Percentiles rank a stretch among this genome's conserved stretches.
phyloP scores from a whole-genome alignment of 768 basidiomycete genomes.

The Boletus speciosus region DNA sequence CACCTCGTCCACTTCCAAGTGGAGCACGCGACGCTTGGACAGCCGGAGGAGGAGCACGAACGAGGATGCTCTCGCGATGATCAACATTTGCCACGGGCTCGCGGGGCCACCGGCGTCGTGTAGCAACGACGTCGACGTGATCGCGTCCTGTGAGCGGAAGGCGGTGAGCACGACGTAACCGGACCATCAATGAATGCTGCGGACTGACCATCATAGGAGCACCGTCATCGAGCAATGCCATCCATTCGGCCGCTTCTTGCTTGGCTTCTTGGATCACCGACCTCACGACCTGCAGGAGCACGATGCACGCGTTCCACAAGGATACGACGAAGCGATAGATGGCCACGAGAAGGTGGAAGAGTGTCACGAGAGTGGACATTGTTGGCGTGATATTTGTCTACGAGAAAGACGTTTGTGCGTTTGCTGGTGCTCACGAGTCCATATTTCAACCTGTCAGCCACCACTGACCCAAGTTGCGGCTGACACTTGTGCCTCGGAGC shows the following conservation, averaged over 20 bases:
- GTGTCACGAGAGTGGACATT: constrained; percentile 2
- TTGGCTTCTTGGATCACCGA: constrained; percentile 11
- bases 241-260: constrained; percentile 16
- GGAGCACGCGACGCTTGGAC: constrained; percentile 16
- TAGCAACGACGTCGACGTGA: neutral
- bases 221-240: constrained; percentile 10
- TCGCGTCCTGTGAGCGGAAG: constrained; percentile 1
- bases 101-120: neutral
- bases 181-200: neutral
- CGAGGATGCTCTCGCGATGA: constrained; percentile 17
- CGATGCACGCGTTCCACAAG: constrained; percentile 14
- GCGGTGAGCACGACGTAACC: neutral
- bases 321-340: neutral
- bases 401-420: neutral
- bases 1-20: constrained; percentile 27
- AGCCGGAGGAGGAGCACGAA: constrained; percentile 21
- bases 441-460: constrained; percentile 4
- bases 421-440: neutral
- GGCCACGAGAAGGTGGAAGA: constrained; percentile 5
- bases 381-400: neutral
- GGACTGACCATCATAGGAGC: constrained; percentile 10
- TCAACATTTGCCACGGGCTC: constrained; percentile 15
- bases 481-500: neutral
- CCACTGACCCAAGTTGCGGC: neutral
- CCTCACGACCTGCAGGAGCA: constrained; percentile 10